Evolutionary conservation across 2,329 filamentous ascomycete genomes (phyloP), one percentile per base, ranked within the genome.

Genomic region (Parascedosporium putredinis): DNA sequence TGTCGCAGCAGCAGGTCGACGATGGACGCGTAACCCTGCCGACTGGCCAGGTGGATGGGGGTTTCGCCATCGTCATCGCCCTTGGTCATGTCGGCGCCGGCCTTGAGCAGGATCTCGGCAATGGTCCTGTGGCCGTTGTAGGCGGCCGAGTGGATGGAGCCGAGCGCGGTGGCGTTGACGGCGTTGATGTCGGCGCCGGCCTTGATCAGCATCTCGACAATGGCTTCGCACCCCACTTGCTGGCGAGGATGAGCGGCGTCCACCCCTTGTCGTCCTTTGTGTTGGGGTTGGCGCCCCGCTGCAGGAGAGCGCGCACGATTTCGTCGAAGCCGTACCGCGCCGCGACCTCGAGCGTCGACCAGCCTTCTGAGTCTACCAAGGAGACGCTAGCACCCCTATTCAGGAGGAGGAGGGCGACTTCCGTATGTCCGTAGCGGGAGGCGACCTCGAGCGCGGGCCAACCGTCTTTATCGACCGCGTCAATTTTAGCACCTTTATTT

Each of bases 341-440:
- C 10, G 38, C 38, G 12, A 42, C 38, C 18, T 20, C 38, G 2
- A 61, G 58, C 59, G 55, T 40, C 53, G 50, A 55, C 51, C 55
- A 54, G 33, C 42, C 56, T 27, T 51, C 51, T 23, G 51, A 56
- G 27, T 56, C 56, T 42, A 29, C 55, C 16, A 52, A 51, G 18
- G 34, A 59, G 44, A 55, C 55, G 31, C 56, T 53, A 25, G 49
- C 51, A 45, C 54, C 50, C 12, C 49, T 52, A 7, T 52, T 20
- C 23, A 42, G 12, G 38, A 42, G 38, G 38, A 42, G 38, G 12
- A 20, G 5, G 16, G 23, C 38, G 18, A 42, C 23, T 9, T 42
- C 38, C 3, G 38, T 42, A 42, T 42, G 20, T 6, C 38, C 38
- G 20, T 42, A 10, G 5, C 38, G 38, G 20, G 38, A 16, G 10